Evolutionary conservation across 2,329 filamentous ascomycete genomes (phyloP).

Genomic region (Ophidiomyces ophidiicola): DNA sequence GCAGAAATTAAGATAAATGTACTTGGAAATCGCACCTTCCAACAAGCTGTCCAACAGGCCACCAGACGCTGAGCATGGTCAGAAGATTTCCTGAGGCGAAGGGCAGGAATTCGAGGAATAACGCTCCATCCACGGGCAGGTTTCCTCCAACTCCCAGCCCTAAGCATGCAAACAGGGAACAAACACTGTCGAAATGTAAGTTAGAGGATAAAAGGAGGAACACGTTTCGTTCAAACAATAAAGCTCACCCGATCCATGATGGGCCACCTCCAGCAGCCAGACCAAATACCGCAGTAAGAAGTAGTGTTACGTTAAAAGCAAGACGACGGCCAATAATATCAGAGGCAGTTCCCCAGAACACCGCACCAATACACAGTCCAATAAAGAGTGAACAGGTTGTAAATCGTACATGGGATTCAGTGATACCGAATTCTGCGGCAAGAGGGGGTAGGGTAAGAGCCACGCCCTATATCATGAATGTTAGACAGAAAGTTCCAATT

Average conservation of each 20-base stretch:
- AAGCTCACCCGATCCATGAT: conserved; percentile 47
- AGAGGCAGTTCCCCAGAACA: conserved; percentile 67
- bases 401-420: conserved; percentile 60
- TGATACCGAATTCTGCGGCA: conserved; percentile 59
- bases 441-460: conserved; percentile 64
- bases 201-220: conserved; percentile 1
- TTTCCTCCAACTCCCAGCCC: conserved; percentile 64
- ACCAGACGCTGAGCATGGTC: conserved; percentile 74
- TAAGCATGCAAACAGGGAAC: conserved; percentile 48
- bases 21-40: conserved; percentile 31
- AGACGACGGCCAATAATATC: conserved; percentile 67
- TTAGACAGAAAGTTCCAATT: neutral
- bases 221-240: conserved; percentile 1
- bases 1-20: neutral
- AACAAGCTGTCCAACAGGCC: conserved; percentile 69
- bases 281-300: conserved; percentile 63
- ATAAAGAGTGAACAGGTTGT: conserved; percentile 67
- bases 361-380: conserved; percentile 65
- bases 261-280: conserved; percentile 55
- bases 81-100: conserved; percentile 60
- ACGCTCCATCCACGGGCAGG: conserved; percentile 62
- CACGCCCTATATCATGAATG: conserved; percentile 46
- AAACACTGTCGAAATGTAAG: conserved; percentile 32
- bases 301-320: conserved; percentile 69
- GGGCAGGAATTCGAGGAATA: conserved; percentile 75